A percentile compares a stretch with the other conserved stretches of the same genome.
Evolutionary conservation across 768 basidiomycete genomes (phyloP).

Genomic region (Boletus insuetus): DNA sequence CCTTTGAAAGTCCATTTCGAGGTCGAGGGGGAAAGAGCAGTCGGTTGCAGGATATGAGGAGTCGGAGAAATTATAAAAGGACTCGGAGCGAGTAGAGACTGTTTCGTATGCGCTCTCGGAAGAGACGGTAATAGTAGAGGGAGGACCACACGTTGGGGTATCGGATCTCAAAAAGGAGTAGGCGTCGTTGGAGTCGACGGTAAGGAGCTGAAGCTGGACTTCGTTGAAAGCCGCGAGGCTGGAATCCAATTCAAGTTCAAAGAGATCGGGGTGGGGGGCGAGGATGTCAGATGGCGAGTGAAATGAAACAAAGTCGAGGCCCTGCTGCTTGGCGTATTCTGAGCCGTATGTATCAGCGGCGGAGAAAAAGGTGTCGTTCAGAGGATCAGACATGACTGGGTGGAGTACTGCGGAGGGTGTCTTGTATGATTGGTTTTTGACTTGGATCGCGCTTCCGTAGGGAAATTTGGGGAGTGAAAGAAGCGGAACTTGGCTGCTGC

Average conservation of each 20-base stretch:
- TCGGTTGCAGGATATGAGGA: constrained; percentile 49
- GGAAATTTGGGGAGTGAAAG: constrained; percentile 4
- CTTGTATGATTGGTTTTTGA: constrained; percentile 11
- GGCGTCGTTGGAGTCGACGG: constrained; percentile 62
- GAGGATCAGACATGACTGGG: constrained; percentile 31
- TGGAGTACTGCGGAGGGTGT: constrained; percentile 26
- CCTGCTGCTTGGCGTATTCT: constrained; percentile 40
- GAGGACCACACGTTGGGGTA: constrained; percentile 65
- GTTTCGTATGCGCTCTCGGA: constrained; percentile 76
- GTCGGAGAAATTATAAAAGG: constrained; percentile 62
- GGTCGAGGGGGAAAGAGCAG: constrained; percentile 60
- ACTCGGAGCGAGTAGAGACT: constrained; percentile 64
- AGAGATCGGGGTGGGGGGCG: constrained; percentile 77
- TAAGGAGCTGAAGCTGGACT: constrained; percentile 57
- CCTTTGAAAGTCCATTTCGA: constrained; percentile 71
- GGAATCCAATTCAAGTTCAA: constrained; percentile 79
- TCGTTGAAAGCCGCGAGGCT: constrained; percentile 67
- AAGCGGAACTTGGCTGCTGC: constrained; percentile 23
- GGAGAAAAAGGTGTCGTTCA: constrained; percentile 32
- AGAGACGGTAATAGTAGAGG: constrained; percentile 75
- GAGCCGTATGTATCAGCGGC: constrained; percentile 36
- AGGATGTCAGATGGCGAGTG: constrained; percentile 66
- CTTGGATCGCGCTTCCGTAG: constrained; percentile 10
- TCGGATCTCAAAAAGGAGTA: constrained; percentile 64
- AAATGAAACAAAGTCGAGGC: constrained; percentile 68